Percentiles rank a stretch among this genome's conserved stretches.
Conservation (phyloP, 768 basidiomycete genomes). For the Lactifluus rugatus region DNA sequence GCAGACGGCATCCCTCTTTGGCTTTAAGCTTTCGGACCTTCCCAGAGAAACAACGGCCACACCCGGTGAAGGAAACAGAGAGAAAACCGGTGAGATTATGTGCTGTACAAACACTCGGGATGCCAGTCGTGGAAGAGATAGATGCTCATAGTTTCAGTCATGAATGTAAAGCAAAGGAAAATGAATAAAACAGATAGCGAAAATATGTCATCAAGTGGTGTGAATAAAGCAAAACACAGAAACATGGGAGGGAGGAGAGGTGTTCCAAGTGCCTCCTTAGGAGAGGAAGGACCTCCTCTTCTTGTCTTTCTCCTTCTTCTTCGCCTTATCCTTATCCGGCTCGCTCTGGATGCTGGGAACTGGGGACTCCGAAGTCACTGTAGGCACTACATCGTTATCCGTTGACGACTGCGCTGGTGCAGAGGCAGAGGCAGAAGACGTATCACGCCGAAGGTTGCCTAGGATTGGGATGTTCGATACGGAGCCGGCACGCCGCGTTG, state of each 20-base stretch:
- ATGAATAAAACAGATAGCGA: neutral
- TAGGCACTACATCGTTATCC: conserved; percentile 3
- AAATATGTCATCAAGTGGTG: too few relatives aligned
- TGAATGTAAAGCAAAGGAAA: conserved; percentile 11
- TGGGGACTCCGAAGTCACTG: conserved; percentile 38
- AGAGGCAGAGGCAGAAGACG: conserved; percentile 30
- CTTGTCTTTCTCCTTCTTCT: conserved; percentile 51
- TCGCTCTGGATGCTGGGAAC: conserved; percentile 44
- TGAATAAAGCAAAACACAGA: neutral
- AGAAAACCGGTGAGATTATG: neutral
- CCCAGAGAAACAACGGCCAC: too few relatives aligned
- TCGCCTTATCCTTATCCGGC: conserved; percentile 36
- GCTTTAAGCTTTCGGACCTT: conserved; percentile 6
- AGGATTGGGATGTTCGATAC: conserved; percentile 35
- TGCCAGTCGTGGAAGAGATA: neutral
- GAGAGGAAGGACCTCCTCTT: conserved; percentile 48
- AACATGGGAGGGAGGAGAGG: neutral
- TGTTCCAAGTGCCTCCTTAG: conserved; percentile 18
- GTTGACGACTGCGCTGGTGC: neutral
- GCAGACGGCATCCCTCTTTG: conserved; percentile 5
- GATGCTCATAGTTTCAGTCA: neutral
- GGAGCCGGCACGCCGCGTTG: conserved; percentile 43
- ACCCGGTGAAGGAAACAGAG: too few relatives aligned
- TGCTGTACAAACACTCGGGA: too few relatives aligned
- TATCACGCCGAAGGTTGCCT: conserved; percentile 42